Percentiles rank a stretch among this genome's conserved stretches.
phyloP scores from a whole-genome alignment of 202 grass and related monocot genomes.

The Schoenoplectus triqueter region DNA sequence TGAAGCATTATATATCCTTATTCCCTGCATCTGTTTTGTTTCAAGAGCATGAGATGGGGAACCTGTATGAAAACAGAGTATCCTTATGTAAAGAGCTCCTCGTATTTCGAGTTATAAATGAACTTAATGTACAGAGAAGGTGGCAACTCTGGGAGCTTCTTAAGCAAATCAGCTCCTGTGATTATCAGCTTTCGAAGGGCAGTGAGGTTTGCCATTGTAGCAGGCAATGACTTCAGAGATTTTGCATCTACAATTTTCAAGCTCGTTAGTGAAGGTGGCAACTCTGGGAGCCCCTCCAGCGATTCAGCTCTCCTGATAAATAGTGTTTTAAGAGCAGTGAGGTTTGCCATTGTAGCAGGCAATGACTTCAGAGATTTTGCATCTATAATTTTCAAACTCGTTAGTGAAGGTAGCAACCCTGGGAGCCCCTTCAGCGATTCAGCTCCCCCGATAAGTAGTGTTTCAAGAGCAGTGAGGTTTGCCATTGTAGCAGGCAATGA shows the following conservation, averaged over 20 bases:
- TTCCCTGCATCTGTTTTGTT: not conserved
- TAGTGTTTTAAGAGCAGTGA: not conserved
- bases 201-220: not conserved
- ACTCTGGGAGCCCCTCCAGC: not conserved
- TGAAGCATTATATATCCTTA: not conserved
- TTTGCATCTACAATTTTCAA: not conserved
- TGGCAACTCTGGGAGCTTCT: not conserved
- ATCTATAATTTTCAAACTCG: too few species aligned
- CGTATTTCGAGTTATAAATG: not conserved
- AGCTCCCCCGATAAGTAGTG: too few species aligned
- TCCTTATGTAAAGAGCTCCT: not conserved
- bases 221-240: not conserved
- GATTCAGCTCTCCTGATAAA: not conserved
- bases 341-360: not conserved
- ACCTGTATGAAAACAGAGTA: not conserved
- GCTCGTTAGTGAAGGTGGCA: not conserved
- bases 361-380: not conserved
- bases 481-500: not conserved
- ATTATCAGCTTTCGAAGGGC: not conserved
- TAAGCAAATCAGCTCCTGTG: not conserved
- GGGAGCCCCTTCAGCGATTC: too few species aligned
- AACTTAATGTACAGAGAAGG: not conserved
- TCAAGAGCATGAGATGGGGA: not conserved
- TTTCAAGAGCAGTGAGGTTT: not conserved
- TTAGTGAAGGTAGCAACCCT: too few species aligned